phyloP scores from a whole-genome alignment of 1,139 yeast genomes.

The Diutina pseudorugosa region DNA sequence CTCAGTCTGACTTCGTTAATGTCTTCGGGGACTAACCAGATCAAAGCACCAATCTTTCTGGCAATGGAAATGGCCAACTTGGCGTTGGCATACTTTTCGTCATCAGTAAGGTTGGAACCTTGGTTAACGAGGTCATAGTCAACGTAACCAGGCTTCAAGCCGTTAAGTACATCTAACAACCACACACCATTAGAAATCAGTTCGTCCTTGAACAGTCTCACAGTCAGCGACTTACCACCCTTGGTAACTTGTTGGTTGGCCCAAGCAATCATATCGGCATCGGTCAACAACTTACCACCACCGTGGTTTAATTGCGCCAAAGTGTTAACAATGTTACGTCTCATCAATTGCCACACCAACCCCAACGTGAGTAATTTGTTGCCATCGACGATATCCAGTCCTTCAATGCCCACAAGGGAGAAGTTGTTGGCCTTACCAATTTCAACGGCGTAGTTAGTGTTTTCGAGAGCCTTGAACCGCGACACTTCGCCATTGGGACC shows the following conservation, averaged over 20 bases:
- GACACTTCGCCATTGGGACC: conserved; percentile 71
- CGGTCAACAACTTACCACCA: conserved; percentile 57
- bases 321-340: conserved; percentile 84
- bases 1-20: conserved; percentile 92
- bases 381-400: conserved; percentile 95
- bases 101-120: conserved; percentile 53
- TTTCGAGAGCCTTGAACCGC: conserved; percentile 90
- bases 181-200: conserved; percentile 67
- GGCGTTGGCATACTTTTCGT: conserved; percentile 87
- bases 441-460: conserved; percentile 92
- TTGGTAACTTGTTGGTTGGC: conserved; percentile 75
- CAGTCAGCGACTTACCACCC: conserved; percentile 61
- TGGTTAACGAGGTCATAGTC: conserved; percentile 84
- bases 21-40: conserved; percentile 99
- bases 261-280: conserved; percentile 84
- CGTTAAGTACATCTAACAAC: conserved; percentile 81
- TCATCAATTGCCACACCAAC: conserved; percentile 98
- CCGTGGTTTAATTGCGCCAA: conserved; percentile 39
- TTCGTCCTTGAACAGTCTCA: conserved; percentile 80
- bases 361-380: conserved; percentile 82
- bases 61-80: conserved; percentile 96
- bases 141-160: conserved; percentile 93
- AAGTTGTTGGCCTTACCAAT: conserved; percentile 87
- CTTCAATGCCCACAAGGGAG: conserved; percentile 95
- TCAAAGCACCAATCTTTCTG: conserved; percentile 93